A percentile compares a stretch with the other conserved stretches of the same genome.
Conservation (phyloP, 768 basidiomycete genomes). For the Paxillus ammoniavirescens region DNA sequence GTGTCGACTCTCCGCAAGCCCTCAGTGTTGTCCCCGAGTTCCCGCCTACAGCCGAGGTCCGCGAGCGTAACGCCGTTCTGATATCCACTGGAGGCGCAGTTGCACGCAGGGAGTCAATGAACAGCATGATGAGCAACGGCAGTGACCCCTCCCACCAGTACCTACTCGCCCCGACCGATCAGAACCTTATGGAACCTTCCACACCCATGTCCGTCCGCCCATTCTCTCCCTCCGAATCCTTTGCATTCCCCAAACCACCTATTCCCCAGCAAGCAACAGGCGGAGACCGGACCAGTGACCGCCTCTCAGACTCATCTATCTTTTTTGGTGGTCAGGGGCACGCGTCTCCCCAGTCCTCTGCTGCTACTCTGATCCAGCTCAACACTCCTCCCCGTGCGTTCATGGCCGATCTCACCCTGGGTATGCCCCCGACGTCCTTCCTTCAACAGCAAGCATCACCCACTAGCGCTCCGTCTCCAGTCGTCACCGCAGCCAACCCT, state of each 20-base stretch:
- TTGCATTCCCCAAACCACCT: conserved; percentile 68
- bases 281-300: background rate
- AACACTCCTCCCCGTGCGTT: conserved; percentile 16
- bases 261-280: background rate
- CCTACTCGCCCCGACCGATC: conserved; percentile 30
- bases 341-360: conserved; percentile 13
- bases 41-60: conserved; percentile 58
- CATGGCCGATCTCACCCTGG: conserved; percentile 10
- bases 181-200: conserved; percentile 17
- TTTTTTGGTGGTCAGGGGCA: background rate
- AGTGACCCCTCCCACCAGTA: conserved; percentile 41
- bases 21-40: conserved; percentile 33
- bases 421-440: conserved; percentile 14
- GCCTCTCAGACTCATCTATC: background rate
- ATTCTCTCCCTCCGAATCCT: conserved; percentile 66
- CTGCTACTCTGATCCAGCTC: conserved; percentile 17
- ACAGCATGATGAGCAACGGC: conserved; percentile 37
- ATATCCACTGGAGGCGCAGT: conserved; percentile 25
- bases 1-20: conserved; percentile 18
- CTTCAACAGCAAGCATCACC: conserved; percentile 5
- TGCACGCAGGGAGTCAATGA: conserved; percentile 36
- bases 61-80: conserved; percentile 31
- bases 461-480: background rate
- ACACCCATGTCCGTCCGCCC: conserved; percentile 64
- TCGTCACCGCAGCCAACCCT: conserved; percentile 9